Conservation (phyloP, 2,329 filamentous ascomycete species). For the Tolypocladium paradoxum region DNA sequence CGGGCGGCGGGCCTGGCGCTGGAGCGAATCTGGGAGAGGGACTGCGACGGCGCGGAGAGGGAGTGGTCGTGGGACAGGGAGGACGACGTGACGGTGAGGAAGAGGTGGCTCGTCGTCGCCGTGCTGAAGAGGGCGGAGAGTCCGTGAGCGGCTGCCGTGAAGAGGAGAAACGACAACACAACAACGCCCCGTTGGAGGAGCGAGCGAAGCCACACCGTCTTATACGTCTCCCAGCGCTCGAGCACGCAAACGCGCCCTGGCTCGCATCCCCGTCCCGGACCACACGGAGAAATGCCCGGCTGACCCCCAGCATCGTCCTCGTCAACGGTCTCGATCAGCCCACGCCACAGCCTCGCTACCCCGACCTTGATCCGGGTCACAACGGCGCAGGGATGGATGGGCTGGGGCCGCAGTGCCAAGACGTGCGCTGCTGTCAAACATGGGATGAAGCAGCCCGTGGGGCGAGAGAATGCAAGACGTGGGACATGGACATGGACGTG, state of each 20-base stretch:
- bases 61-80: slow-evolving; percentile 52
- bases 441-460: not conserved
- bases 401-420: not conserved
- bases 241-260: not conserved
- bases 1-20: slow-evolving; percentile 25
- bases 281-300: not conserved
- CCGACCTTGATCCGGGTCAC: not conserved
- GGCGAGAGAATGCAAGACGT: not conserved
- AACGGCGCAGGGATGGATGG: not conserved
- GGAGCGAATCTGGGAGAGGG: slow-evolving; percentile 58
- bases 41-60: slow-evolving; percentile 52
- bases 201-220: not conserved
- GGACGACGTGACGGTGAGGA: slow-evolving; percentile 52
- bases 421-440: not conserved
- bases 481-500: not conserved
- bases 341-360: not conserved
- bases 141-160: not conserved
- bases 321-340: not conserved
- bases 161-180: not conserved
- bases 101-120: slow-evolving; percentile 59
- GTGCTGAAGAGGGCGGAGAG: slow-evolving; percentile 29
- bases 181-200: not conserved
- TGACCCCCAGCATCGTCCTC: not conserved
- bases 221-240: not conserved
- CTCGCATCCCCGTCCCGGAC: not conserved